Evolutionary conservation across 2,329 filamentous ascomycete genomes (phyloP).

Genomic region (Neofusicoccum kwambonambiense): DNA sequence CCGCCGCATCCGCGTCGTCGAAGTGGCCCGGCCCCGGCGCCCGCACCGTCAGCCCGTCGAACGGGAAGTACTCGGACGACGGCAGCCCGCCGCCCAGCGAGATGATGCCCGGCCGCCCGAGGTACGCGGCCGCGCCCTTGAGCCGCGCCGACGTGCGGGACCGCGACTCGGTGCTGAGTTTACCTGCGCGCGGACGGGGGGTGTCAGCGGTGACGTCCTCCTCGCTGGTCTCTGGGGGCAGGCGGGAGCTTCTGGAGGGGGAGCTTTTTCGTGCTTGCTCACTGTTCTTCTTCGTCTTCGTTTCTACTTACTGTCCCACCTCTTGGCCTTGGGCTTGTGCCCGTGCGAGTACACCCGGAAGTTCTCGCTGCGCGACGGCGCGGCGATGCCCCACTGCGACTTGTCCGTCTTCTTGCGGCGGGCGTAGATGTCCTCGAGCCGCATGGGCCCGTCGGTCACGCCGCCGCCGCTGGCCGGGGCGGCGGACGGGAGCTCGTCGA

Average conservation of each 20-base stretch:
- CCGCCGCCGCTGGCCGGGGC: not conserved
- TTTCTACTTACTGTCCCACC: constrained; percentile 74
- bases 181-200: not conserved
- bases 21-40: constrained; percentile 70
- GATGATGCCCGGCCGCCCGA: constrained; percentile 81
- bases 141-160: constrained; percentile 57
- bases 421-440: constrained; percentile 63
- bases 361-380: constrained; percentile 73
- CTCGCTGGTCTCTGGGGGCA: too few species aligned
- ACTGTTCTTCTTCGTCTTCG: not conserved
- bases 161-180: constrained; percentile 54
- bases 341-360: constrained; percentile 70
- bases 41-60: constrained; percentile 73
- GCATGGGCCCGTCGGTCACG: constrained; percentile 50
- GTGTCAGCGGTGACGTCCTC: too few species aligned
- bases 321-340: constrained; percentile 72
- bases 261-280: not conserved
- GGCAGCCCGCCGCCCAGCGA: constrained; percentile 91
- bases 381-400: constrained; percentile 72
- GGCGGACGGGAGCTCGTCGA: not conserved
- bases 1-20: constrained; percentile 64
- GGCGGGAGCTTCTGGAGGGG: too few species aligned
- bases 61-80: constrained; percentile 87
- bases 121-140: constrained; percentile 75
- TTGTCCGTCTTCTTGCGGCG: constrained; percentile 70